Percentiles rank a stretch among this genome's conserved stretches.
These are phyloP conservation scores for Phytopythium sindhum DNA, from an alignment of 352 stramenopile species.

Conservation along the genomic window DNA sequence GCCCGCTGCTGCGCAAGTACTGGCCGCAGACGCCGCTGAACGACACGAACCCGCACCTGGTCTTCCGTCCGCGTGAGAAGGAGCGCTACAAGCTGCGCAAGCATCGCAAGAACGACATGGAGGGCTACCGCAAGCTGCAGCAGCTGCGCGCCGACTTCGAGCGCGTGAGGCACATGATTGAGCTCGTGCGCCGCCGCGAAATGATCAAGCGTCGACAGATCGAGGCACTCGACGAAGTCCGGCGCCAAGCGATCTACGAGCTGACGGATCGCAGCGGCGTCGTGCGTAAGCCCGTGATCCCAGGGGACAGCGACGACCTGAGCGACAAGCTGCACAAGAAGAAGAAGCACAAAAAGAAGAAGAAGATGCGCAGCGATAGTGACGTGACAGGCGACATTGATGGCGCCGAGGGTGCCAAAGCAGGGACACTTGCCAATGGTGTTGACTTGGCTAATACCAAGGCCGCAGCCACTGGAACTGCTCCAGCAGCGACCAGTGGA, in stretches of 20 bases:
- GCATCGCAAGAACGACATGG: slow-evolving; percentile 96
- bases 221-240: slow-evolving; percentile 77
- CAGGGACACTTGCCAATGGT: not conserved
- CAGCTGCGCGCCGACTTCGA: slow-evolving; percentile 93
- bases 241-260: slow-evolving; percentile 60
- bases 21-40: slow-evolving; percentile 95
- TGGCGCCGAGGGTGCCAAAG: not conserved
- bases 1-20: slow-evolving; percentile 93
- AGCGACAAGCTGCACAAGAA: slow-evolving; percentile 56
- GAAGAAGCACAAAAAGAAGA: slow-evolving; percentile 75
- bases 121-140: slow-evolving; percentile 93
- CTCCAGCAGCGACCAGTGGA: not conserved
- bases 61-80: slow-evolving; percentile 98
- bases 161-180: slow-evolving; percentile 73
- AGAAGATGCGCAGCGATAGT: slow-evolving; percentile 25
- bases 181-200: slow-evolving; percentile 86
- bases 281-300: slow-evolving; percentile 49
- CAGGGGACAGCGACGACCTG: slow-evolving; percentile 49
- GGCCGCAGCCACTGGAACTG: not conserved
- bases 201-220: slow-evolving; percentile 78
- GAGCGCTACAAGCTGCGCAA: slow-evolving; percentile 96
- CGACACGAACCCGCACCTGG: slow-evolving; percentile 97
- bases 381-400: slow-evolving; percentile 10
- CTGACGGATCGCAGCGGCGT: slow-evolving; percentile 38
- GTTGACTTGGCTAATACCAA: not conserved